phyloP scores from a whole-genome alignment of 495 filamentous ascomycete genomes.

The Annulohypoxylon stygium region DNA sequence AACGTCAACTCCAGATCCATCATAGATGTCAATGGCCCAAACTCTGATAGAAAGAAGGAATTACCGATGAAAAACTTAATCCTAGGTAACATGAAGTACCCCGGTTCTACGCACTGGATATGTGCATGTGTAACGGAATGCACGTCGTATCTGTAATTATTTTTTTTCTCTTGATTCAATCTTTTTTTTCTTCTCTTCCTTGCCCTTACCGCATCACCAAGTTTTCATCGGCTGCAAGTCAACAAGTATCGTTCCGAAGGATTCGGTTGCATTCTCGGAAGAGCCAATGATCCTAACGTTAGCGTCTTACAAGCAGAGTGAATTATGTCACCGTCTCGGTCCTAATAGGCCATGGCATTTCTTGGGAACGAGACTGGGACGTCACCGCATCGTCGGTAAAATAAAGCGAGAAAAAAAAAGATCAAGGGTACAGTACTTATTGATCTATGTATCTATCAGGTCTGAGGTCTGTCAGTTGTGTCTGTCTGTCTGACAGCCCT shows the following conservation, averaged over 20 bases:
- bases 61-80: constrained; percentile 5
- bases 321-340: constrained; percentile 46
- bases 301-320: constrained; percentile 38
- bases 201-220: constrained; percentile 24
- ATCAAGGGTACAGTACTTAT: neutral
- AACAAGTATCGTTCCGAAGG: constrained; percentile 42
- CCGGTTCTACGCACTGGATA: neutral
- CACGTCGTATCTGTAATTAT: neutral
- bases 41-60: neutral
- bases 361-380: constrained; percentile 17
- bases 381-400: constrained; percentile 46
- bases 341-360: constrained; percentile 44
- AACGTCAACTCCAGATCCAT: neutral
- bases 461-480: no score
- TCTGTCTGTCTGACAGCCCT: constrained; percentile 21
- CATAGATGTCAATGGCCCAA: neutral
- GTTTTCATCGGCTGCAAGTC: constrained; percentile 41
- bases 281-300: constrained; percentile 38
- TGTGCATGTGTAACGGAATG: neutral
- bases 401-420: constrained; percentile 14
- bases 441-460: neutral
- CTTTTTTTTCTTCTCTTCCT: constrained; percentile 18
- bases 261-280: constrained; percentile 46
- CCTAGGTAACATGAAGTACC: neutral
- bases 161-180: neutral